These are phyloP conservation scores for Hanseniaspora nectarophila DNA, from an alignment of 805 yeast species.

Conservation along the genomic window DNA sequence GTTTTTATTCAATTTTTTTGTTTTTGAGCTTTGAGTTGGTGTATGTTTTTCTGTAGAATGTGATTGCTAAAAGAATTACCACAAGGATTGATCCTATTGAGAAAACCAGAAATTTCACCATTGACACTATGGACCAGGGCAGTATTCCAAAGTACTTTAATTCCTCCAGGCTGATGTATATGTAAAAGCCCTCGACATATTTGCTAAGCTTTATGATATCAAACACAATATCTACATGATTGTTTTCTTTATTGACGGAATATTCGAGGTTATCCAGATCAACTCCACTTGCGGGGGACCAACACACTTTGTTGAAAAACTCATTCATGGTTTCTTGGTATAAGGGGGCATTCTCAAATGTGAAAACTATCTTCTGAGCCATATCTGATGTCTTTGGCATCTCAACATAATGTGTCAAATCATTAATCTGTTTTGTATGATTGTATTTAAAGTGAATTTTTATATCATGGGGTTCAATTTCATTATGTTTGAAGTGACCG, in stretches of 20 bases:
- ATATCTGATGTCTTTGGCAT: background rate
- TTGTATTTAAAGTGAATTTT: background rate
- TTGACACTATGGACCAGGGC: slow-evolving; percentile 1
- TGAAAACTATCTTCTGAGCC: background rate
- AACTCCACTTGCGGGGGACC: slow-evolving; percentile 4
- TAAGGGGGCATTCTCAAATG: background rate
- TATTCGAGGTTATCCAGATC: background rate
- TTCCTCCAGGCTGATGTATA: slow-evolving; percentile 6
- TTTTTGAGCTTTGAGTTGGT: background rate
- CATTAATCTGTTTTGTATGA: background rate
- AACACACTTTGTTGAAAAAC: slow-evolving; percentile 9
- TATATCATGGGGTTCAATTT: background rate
- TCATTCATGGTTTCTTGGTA: background rate
- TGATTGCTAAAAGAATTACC: background rate
- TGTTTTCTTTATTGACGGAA: background rate
- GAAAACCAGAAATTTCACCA: background rate
- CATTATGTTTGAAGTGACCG: background rate
- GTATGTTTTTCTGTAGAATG: background rate
- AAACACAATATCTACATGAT: background rate
- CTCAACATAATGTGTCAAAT: background rate
- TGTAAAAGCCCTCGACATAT: background rate
- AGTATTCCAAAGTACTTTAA: background rate
- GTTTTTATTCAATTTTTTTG: background rate
- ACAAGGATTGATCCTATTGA: background rate
- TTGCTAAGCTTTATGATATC: background rate